These are phyloP conservation scores for Eutrema heterophyllum DNA, from an alignment of 345 rosid species.

Conservation along the genomic window DNA sequence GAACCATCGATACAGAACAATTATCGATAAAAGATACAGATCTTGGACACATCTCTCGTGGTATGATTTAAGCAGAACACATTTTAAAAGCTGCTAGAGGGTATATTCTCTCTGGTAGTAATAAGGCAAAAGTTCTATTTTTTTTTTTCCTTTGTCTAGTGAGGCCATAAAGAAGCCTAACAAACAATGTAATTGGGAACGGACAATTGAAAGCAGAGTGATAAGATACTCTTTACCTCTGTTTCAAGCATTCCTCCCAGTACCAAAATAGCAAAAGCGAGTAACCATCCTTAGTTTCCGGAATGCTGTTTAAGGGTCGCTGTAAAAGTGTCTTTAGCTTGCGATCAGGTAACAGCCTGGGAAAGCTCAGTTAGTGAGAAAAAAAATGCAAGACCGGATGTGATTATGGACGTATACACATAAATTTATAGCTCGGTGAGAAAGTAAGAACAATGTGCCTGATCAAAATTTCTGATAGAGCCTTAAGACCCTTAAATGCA, in stretches of 20 bases:
- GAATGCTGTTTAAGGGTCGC: slow-evolving; percentile 59
- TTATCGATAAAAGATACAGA: not conserved
- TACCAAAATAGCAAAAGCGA: slow-evolving; percentile 93
- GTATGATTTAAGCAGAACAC: not conserved
- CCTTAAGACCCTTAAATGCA: slow-evolving; percentile 87
- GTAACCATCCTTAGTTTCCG: slow-evolving; percentile 87
- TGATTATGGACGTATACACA: not conserved
- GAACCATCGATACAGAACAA: not conserved
- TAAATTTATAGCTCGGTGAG: not conserved
- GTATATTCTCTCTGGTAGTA: not conserved
- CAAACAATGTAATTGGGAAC: not conserved
- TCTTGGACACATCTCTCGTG: not conserved
- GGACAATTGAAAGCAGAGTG: not conserved
- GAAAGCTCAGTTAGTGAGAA: not conserved
- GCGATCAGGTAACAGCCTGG: slow-evolving; percentile 84
- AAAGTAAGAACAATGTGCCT: slow-evolving; percentile 39
- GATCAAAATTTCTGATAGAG: slow-evolving; percentile 72
- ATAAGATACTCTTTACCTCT: slow-evolving; percentile 45
- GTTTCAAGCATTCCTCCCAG: slow-evolving; percentile 97
- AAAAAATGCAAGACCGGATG: not conserved
- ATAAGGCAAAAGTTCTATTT: not conserved
- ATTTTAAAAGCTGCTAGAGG: not conserved
- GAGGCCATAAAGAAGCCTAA: not conserved
- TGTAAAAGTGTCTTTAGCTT: slow-evolving; percentile 91
- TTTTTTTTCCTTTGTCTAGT: not conserved